Evolutionary conservation across 306 rosid genomes (phyloP).

Genomic region (Acacia acuminata): DNA sequence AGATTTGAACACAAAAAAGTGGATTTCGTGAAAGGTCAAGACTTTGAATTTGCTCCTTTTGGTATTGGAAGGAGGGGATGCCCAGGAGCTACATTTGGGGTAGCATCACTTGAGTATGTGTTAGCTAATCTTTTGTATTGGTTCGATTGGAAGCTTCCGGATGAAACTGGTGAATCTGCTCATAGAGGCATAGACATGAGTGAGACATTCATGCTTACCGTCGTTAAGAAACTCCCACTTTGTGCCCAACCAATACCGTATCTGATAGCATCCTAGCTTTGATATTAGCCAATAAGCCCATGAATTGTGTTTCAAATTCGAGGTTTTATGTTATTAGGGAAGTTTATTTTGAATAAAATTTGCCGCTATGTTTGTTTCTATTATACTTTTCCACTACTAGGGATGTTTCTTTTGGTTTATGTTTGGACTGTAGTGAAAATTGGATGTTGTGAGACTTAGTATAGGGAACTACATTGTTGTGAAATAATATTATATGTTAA

Average conservation of each 20-base stretch:
- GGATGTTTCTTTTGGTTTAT: background rate
- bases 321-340: too few relatives aligned
- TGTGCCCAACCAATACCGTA: constrained; percentile 21
- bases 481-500: background rate
- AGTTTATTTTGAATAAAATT: background rate
- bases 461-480: background rate
- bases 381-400: background rate
- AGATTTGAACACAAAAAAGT: too few relatives aligned
- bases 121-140: constrained; percentile 28
- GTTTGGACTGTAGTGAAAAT: background rate
- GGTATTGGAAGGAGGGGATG: constrained; percentile 25
- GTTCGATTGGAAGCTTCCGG: constrained; percentile 48
- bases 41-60: background rate
- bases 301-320: background rate
- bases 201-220: constrained; percentile 24
- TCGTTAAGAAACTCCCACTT: constrained; percentile 40
- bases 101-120: background rate
- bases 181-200: constrained; percentile 33
- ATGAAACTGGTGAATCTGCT: background rate
- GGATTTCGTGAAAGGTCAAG: background rate
- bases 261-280: too few relatives aligned
- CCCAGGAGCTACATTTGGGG: constrained; percentile 17
- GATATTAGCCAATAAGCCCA: background rate
- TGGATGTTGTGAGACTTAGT: background rate
- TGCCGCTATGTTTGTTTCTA: background rate